Percentiles rank a stretch among this genome's conserved stretches.
phyloP scores from a whole-genome alignment of 176 grass and related monocot species.

The Carex parvula region DNA sequence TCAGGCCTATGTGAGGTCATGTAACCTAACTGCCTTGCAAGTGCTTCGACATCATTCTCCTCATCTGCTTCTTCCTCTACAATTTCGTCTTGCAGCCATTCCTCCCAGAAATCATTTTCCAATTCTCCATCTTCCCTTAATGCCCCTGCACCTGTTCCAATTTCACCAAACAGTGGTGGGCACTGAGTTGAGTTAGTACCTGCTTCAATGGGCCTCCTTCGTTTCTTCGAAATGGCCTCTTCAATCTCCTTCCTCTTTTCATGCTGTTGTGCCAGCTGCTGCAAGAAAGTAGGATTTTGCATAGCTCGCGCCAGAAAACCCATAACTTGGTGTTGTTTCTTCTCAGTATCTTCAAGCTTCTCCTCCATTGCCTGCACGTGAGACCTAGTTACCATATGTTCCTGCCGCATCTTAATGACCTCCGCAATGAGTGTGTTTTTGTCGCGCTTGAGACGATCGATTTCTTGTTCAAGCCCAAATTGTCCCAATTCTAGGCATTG shows the following conservation, averaged over 20 bases:
- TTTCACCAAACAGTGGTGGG: constrained; percentile 45
- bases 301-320: constrained; percentile 71
- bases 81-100: constrained; percentile 51
- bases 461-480: constrained; percentile 52
- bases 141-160: constrained; percentile 37
- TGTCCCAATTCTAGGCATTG: constrained; percentile 53
- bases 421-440: constrained; percentile 63
- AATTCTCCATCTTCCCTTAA: constrained; percentile 30
- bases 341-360: constrained; percentile 41
- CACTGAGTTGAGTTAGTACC: constrained; percentile 22
- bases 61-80: constrained; percentile 29
- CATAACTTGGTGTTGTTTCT: constrained; percentile 65
- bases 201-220: constrained; percentile 47
- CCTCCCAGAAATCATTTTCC: constrained; percentile 67
- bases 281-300: constrained; percentile 63
- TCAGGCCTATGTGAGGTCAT: constrained; percentile 31
- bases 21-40: constrained; percentile 36
- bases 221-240: constrained; percentile 43
- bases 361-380: constrained; percentile 56
- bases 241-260: constrained; percentile 47
- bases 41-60: constrained; percentile 23
- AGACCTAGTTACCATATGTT: constrained; percentile 48
- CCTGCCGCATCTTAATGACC: constrained; percentile 69
- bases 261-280: constrained; percentile 52
- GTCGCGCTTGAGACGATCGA: constrained; percentile 49